Conservation (phyloP, 148 eudicot species). For the Silene conica region DNA sequence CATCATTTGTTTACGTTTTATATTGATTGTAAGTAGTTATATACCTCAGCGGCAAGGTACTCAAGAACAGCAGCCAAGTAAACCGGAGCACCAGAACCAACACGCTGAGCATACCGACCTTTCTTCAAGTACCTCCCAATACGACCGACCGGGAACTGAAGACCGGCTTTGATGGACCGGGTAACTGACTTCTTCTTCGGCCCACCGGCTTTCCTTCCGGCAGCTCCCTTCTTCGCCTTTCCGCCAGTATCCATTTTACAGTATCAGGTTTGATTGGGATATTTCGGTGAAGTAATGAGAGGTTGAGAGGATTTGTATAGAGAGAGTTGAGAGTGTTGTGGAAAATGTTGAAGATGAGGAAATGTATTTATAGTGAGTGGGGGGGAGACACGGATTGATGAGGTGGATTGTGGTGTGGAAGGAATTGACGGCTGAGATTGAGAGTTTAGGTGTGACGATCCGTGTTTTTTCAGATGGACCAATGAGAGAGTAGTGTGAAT, state of each 20-base stretch:
- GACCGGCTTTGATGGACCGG: slow-evolving; percentile 21
- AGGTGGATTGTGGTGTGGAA: not conserved
- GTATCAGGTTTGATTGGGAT: not conserved
- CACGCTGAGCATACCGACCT: slow-evolving; percentile 30
- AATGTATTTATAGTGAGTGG: slow-evolving; percentile 1
- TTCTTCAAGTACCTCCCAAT: slow-evolving; percentile 28
- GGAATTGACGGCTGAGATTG: not conserved
- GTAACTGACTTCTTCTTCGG: slow-evolving; percentile 30
- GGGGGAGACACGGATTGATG: not conserved
- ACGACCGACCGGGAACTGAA: slow-evolving; percentile 25
- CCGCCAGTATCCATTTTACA: slow-evolving; percentile 13
- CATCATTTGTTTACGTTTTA: too few species aligned
- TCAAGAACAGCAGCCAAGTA: slow-evolving; percentile 29
- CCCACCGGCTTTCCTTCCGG: slow-evolving; percentile 26
- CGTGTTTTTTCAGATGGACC: not conserved
- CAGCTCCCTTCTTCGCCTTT: slow-evolving; percentile 24
- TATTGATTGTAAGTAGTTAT: too few species aligned
- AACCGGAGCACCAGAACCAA: slow-evolving; percentile 31
- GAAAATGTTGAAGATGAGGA: not conserved
- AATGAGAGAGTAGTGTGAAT: not conserved
- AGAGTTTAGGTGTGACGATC: not conserved
- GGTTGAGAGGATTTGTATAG: too few species aligned
- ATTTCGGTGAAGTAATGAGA: not conserved
- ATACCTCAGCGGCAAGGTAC: slow-evolving; percentile 27
- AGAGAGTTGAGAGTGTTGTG: not conserved